These are phyloP conservation scores for Chrysanthemum lavandulifolium DNA, from an alignment of 129 eudicot genomes.

Conservation along the genomic window DNA sequence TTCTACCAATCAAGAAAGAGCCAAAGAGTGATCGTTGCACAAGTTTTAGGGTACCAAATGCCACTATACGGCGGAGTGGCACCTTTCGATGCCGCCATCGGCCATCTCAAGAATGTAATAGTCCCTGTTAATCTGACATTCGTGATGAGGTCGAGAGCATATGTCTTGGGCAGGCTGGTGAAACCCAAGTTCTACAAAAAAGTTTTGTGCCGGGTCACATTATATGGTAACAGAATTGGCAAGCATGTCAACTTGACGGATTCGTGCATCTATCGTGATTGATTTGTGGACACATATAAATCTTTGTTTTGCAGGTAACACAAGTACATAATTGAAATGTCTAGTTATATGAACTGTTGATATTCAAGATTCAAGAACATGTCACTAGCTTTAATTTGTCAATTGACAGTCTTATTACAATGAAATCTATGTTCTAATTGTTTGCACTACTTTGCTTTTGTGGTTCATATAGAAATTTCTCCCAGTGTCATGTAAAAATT, in stretches of 20 bases:
- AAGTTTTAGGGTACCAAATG: conserved; percentile 58
- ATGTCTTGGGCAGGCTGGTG: conserved; percentile 79
- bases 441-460: background rate
- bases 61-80: conserved; percentile 83
- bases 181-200: conserved; percentile 70
- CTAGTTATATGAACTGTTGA: conserved; percentile 20
- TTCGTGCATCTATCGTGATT: conserved; percentile 58
- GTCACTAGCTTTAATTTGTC: background rate
- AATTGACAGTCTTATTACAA: conserved; percentile 2
- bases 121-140: conserved; percentile 77
- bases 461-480: no score
- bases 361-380: conserved; percentile 6
- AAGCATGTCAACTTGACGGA: conserved; percentile 52
- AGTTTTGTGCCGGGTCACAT: conserved; percentile 62
- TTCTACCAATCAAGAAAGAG: conserved; percentile 76
- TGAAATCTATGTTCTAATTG: background rate
- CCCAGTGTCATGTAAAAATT: no score
- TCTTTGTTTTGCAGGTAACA: conserved; percentile 6
- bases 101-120: conserved; percentile 41
- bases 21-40: conserved; percentile 37
- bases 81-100: conserved; percentile 47
- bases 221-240: conserved; percentile 68
- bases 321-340: conserved; percentile 30
- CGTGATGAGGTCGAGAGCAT: conserved; percentile 73
- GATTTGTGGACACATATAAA: conserved; percentile 11